Base-by-base conservation (phyloP, 495 filamentous ascomycete genomes). In the Neurospora sp. region DNA sequence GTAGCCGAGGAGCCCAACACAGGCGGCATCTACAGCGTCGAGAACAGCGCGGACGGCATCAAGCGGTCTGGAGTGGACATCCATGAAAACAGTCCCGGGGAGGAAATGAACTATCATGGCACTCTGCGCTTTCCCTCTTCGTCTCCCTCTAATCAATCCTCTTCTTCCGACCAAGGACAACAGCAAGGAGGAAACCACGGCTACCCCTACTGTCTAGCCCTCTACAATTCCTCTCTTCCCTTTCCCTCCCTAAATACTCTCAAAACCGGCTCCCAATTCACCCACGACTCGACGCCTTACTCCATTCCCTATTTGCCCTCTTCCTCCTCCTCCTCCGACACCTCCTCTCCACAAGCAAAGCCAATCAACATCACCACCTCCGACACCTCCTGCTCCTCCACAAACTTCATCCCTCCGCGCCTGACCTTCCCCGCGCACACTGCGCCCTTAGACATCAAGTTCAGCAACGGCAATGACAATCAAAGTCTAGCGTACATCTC, bases 91-190 rank as follows among this genome's bases (percentile, higher is more conserved):
- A 93, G 93, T 74, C 92, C 92, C 0, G 90, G 88, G 14, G 92
- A 93, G 77, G 90, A 93, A 75, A 79, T 93, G 71, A 94, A 93
- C 77, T 92, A 84, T 79, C 88, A 90, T 16, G 92, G 91, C 1
- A 84, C 84, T 53, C 82, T 92, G 4, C 53, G 7, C 27, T 14
- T 65, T 16, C 53, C 53, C 22, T 61, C 48, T 31, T 61, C 12
- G 0, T 27, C 48, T 5, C 0, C n/a, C 45, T 14, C 45, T 27
- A 84, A 87, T 71, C 78, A 78, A 1, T 83, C 87, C 0, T 74
- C 78, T 0, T 74, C 81, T 42, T 0, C 16, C 17, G 8, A 4
- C 42, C 42, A 45, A 20, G 8, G 41, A 41, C 20, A 40, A 40
- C 16, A 71, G 7, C 71, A 77, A 9, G 77, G 77, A 6, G 74